A percentile compares a stretch with the other conserved stretches of the same genome.
Evolutionary conservation across 371 early-diverging fungal genomes (phyloP).

Genomic region (Saksenaea vasiformis): DNA sequence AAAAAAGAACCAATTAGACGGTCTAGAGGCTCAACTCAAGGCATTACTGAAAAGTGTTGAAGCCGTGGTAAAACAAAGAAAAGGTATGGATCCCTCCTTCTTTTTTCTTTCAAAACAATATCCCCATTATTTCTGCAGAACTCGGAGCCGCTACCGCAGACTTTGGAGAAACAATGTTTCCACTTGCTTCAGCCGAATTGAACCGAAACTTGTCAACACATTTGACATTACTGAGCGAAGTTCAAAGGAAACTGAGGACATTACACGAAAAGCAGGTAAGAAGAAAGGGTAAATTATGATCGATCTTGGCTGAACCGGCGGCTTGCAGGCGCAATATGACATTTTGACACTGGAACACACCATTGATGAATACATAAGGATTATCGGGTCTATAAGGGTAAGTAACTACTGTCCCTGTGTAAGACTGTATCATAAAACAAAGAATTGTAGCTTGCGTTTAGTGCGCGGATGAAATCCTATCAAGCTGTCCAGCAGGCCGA

Average conservation of each 20-base stretch:
- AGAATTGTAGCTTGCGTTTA: conserved; percentile 62
- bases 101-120: background rate
- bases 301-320: background rate
- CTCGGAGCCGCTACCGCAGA: conserved; percentile 76
- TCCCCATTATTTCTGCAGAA: conserved; percentile 42
- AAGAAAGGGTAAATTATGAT: background rate
- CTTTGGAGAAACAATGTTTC: conserved; percentile 82
- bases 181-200: conserved; percentile 76
- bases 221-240: conserved; percentile 66
- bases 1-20: conserved; percentile 79
- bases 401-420: background rate
- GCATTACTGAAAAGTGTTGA: conserved; percentile 82
- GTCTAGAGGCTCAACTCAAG: conserved; percentile 84
- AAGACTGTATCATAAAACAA: background rate
- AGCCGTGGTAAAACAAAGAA: conserved; percentile 77
- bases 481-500: conserved; percentile 72
- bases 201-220: conserved; percentile 66
- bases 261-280: conserved; percentile 72
- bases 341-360: conserved; percentile 74
- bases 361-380: conserved; percentile 88
- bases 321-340: conserved; percentile 63
- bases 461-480: conserved; percentile 73
- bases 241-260: conserved; percentile 79
- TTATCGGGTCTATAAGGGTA: conserved; percentile 80
- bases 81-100: conserved; percentile 49